Conservation (phyloP, 352 stramenopile genomes). For the Phytophthora foliorum region DNA sequence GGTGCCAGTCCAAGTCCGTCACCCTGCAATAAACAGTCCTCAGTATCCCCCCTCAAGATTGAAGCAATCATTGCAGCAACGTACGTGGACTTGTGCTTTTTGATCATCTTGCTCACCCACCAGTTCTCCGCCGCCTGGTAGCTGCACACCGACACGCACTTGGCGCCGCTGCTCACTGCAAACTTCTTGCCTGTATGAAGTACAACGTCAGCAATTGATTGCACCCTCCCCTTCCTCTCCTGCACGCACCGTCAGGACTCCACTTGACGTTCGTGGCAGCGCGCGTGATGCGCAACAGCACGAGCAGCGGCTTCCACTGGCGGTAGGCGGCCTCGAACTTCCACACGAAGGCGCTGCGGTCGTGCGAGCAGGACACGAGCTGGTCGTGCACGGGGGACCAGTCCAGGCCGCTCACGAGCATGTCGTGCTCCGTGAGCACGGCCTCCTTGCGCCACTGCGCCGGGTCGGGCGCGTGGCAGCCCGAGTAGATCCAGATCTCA, state of each 20-base stretch:
- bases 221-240: background rate
- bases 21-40: constrained; percentile 49
- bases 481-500: constrained; percentile 94
- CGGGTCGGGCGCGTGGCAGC: constrained; percentile 79
- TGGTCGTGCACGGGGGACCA: constrained; percentile 95
- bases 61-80: constrained; percentile 36
- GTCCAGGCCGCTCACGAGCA: constrained; percentile 93
- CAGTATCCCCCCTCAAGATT: constrained; percentile 9
- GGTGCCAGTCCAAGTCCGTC: constrained; percentile 93
- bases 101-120: constrained; percentile 98
- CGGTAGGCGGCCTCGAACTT: constrained; percentile 88
- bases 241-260: constrained; percentile 87
- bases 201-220: constrained; percentile 9
- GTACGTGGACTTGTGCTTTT: constrained; percentile 97
- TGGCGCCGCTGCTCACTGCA: constrained; percentile 93
- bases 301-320: constrained; percentile 93
- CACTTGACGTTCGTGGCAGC: constrained; percentile 95
- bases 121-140: constrained; percentile 94
- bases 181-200: constrained; percentile 88
- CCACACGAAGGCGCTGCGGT: constrained; percentile 96
- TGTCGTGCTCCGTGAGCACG: constrained; percentile 93
- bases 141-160: constrained; percentile 95
- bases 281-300: constrained; percentile 93
- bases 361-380: constrained; percentile 95
- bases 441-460: constrained; percentile 88